Conservation (phyloP, 2,329 filamentous ascomycete species). For the Penicillium sp. region DNA sequence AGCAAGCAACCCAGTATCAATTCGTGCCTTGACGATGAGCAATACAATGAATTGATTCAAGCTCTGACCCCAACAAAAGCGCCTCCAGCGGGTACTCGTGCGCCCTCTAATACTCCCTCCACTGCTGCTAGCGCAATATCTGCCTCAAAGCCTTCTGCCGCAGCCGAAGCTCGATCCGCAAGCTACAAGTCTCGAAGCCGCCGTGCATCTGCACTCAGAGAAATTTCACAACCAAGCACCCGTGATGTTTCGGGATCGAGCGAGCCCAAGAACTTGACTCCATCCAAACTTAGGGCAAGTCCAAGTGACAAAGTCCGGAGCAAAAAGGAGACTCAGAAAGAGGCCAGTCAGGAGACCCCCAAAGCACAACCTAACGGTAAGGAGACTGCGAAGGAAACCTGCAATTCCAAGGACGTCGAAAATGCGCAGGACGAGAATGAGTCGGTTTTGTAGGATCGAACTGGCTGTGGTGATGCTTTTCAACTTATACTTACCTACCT, state of each 20-base stretch:
- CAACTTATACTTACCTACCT: not conserved
- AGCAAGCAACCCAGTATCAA: conserved; percentile 42
- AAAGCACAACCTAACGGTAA: conserved; percentile 10
- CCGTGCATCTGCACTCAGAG: conserved; percentile 27
- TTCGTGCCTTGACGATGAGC: conserved; percentile 38
- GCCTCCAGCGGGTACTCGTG: conserved; percentile 26
- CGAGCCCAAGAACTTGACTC: conserved; percentile 25
- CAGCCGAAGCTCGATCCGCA: conserved; percentile 30
- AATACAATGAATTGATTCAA: conserved; percentile 39
- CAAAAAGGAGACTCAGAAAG: conserved; percentile 33
- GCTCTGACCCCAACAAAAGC: conserved; percentile 39
- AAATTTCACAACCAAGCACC: conserved; percentile 32
- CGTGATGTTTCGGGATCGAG: conserved; percentile 37
- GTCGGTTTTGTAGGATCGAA: not conserved
- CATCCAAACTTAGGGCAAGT: conserved; percentile 31
- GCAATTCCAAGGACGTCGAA: not conserved
- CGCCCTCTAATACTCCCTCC: conserved; percentile 34
- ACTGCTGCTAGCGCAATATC: conserved; percentile 21
- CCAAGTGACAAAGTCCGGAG: conserved; percentile 35
- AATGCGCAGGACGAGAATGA: not conserved
- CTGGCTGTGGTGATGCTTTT: not conserved
- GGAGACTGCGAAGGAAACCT: conserved; percentile 23
- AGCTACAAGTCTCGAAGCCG: conserved; percentile 25
- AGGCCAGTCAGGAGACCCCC: conserved; percentile 25
- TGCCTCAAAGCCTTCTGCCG: conserved; percentile 30